Evolutionary conservation across 371 early-diverging fungal genomes (phyloP), one percentile per base, ranked within the genome.

Genomic region (Rhizomucor miehei): DNA sequence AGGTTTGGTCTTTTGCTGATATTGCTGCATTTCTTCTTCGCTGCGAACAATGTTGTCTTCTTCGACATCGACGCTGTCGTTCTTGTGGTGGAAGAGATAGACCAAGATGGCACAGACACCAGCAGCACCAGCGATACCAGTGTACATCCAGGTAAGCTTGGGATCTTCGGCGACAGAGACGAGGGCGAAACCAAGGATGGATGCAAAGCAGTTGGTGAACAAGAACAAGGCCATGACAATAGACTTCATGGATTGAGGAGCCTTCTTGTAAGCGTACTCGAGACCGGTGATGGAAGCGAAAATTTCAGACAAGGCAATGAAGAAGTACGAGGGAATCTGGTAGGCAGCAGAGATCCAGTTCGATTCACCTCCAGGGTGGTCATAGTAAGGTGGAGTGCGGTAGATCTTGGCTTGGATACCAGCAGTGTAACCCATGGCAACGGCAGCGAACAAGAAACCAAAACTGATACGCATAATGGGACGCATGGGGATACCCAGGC

Each of bases 181-280:
- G 48, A 90, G 64, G 49, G 82, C 74, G 62, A 90, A 79, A 25
- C 73, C 82, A 48, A 89, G 78, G 45, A 88, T 66, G 6, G 88
- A 71, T 54, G 86, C 88, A 44, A 81, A 64, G 48, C 84, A 86
- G 71, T 81, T 85, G 46, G 89, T 83, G 54, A 89, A 75, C 65
- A 91, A 68, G 76, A 79, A 89, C 23, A 87, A 54, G 6, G 89
- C 75, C 77, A 85, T 86, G 46, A 89, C 85, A 19, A 89, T 75
- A 1, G 90, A 88, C 78, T 89, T 91, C 78, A 91, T 84, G 48
- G 79, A 76, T 11, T 74, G 73, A 9, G 89, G 83, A 12, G 91
- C 90, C 66, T 85, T 82, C 62, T 80, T 86, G 83, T 82, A 91
- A 14, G 91, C 91, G 60, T 82, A 89, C 68, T 91, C 91, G 20